Conservation (phyloP, 495 filamentous ascomycete species). For the Baudoinia panamericana region DNA sequence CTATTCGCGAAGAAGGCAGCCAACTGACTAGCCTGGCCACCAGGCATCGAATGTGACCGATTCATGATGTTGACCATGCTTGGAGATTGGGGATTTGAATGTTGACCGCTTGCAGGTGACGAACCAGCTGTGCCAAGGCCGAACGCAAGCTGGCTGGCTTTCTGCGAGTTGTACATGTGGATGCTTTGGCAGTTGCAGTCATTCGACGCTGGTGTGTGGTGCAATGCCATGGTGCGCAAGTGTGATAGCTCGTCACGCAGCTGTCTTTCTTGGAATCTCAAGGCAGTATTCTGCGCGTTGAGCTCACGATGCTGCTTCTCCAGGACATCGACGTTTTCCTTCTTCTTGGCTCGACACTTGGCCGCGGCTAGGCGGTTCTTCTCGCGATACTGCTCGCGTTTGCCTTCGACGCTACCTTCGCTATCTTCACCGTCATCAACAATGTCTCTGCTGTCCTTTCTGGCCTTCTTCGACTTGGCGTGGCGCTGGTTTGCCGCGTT, state of each 20-base stretch:
- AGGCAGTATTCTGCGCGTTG: conserved; percentile 20
- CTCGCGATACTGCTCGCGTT: conserved; percentile 46
- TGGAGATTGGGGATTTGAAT: no score
- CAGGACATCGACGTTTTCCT: conserved; percentile 35
- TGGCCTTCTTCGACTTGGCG: conserved; percentile 8
- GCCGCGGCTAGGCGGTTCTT: conserved; percentile 72
- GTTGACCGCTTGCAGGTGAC: no score
- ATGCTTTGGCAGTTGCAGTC: conserved; percentile 28
- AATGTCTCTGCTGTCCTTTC: not conserved
- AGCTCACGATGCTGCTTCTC: conserved; percentile 21
- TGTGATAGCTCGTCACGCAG: conserved; percentile 31
- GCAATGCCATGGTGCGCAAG: conserved; percentile 5
- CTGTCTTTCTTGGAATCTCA: conserved; percentile 32
- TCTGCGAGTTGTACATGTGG: conserved; percentile 12
- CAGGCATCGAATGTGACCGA: no score
- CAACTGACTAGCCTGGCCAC: no score
- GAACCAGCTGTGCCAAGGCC: not conserved
- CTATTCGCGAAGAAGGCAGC: no score
- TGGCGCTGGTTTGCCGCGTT: conserved; percentile 18
- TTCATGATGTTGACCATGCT: no score
- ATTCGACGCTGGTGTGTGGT: conserved; percentile 25
- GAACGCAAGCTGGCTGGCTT: conserved; percentile 2
- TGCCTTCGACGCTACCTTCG: conserved; percentile 8
- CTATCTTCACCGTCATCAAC: not conserved
- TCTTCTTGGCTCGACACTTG: conserved; percentile 83